Evolutionary conservation across 2,329 filamentous ascomycete genomes (phyloP).

Genomic region (Chalara sp.): DNA sequence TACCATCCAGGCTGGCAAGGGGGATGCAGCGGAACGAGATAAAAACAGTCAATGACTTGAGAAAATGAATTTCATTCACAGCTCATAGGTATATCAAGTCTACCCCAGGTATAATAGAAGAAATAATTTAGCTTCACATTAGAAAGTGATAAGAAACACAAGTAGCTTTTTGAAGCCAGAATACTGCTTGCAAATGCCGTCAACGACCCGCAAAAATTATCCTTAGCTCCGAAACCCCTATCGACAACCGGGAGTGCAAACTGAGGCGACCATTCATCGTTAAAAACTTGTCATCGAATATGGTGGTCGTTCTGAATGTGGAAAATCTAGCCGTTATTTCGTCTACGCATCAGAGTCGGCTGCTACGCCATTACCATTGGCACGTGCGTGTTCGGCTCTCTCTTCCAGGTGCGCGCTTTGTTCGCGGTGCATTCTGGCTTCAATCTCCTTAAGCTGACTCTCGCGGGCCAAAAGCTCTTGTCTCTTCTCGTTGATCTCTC

Average conservation of each 20-base stretch:
- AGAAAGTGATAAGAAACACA: conserved; percentile 29
- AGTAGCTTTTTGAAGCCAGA: conserved; percentile 26
- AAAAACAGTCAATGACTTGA: too few species aligned
- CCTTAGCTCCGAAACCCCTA: conserved; percentile 19
- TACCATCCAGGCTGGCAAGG: too few species aligned
- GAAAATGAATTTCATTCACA: too few species aligned
- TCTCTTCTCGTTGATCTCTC: conserved; percentile 99
- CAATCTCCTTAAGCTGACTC: conserved; percentile 97
- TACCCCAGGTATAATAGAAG: conserved; percentile 1
- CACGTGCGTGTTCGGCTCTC: conserved; percentile 18
- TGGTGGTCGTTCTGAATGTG: conserved; percentile 9
- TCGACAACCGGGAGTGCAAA: conserved; percentile 15
- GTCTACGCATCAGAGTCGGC: conserved; percentile 20
- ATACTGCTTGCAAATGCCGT: conserved; percentile 26
- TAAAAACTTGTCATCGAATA: conserved; percentile 8
- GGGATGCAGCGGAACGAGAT: too few species aligned
- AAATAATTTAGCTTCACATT: conserved; percentile 25
- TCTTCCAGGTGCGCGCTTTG: conserved; percentile 44
- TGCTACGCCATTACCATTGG: conserved; percentile 14
- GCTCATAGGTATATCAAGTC: conserved; percentile 2
- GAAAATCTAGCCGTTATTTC: conserved; percentile 5
- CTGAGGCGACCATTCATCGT: conserved; percentile 10
- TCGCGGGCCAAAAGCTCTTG: conserved; percentile 96
- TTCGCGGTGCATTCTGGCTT: conserved; percentile 93
- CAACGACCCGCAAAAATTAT: conserved; percentile 26